phyloP scores from a whole-genome alignment of 306 rosid species.

The Cicer judaicum region DNA sequence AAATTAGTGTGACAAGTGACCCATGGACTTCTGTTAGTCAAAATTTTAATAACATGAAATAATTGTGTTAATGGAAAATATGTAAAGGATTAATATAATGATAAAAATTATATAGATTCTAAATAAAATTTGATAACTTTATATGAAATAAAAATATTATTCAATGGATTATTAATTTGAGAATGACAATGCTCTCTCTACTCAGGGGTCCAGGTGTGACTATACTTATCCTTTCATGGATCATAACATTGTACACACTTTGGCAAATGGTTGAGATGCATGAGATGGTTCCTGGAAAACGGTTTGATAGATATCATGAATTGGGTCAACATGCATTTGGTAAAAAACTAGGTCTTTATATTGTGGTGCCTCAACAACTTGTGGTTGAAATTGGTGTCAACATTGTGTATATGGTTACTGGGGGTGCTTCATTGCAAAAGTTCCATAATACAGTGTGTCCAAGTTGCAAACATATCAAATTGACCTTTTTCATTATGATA shows the following conservation, averaged over 20 bases:
- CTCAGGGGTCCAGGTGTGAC: slow-evolving; percentile 78
- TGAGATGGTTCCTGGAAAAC: slow-evolving; percentile 79
- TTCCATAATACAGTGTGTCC: slow-evolving; percentile 58
- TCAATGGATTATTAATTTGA: no score
- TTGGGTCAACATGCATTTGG: slow-evolving; percentile 85
- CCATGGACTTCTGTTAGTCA: no score
- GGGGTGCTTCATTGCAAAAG: slow-evolving; percentile 71
- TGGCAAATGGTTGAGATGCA: slow-evolving; percentile 97
- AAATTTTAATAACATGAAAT: no score
- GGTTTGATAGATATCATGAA: slow-evolving; percentile 84
- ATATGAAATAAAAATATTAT: no score
- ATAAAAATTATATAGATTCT: no score
- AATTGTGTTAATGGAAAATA: no score
- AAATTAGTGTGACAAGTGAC: no score
- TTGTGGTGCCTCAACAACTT: slow-evolving; percentile 88
- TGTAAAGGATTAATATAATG: no score
- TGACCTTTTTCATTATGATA: slow-evolving; percentile 73
- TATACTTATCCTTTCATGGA: slow-evolving; percentile 67
- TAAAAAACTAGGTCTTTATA: slow-evolving; percentile 75
- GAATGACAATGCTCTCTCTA: no score
- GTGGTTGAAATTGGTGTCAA: slow-evolving; percentile 59
- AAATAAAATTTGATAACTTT: no score
- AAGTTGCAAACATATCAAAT: slow-evolving; percentile 51
- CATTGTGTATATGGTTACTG: slow-evolving; percentile 78
- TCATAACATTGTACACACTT: slow-evolving; percentile 66